These are phyloP conservation scores for Bacterosira constricta DNA, from an alignment of 108 stramenopile genomes.

Conservation along the genomic window DNA sequence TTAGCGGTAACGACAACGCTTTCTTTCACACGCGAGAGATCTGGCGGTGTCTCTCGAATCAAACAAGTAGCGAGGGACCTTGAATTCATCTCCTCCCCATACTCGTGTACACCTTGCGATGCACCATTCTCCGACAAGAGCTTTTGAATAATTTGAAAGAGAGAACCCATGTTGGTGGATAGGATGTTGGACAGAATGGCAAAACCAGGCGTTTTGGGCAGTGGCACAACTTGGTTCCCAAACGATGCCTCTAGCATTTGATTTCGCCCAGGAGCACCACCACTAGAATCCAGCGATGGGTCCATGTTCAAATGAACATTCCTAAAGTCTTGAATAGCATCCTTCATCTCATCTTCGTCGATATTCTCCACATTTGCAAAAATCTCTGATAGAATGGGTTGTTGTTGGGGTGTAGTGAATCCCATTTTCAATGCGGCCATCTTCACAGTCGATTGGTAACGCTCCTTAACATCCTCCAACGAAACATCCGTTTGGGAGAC, in stretches of 20 bases:
- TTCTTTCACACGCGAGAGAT: slow-evolving; percentile 43
- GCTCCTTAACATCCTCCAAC: slow-evolving; percentile 18
- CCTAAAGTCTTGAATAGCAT: slow-evolving; percentile 37
- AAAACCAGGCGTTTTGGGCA: slow-evolving; percentile 60
- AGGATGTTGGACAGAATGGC: slow-evolving; percentile 48
- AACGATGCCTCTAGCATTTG: slow-evolving; percentile 42
- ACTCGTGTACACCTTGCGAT: slow-evolving; percentile 42
- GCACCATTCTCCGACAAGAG: slow-evolving; percentile 51
- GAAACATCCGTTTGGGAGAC: slow-evolving; percentile 7
- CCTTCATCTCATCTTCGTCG: slow-evolving; percentile 30
- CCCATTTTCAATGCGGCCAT: slow-evolving; percentile 31
- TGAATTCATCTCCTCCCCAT: slow-evolving; percentile 40
- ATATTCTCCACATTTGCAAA: slow-evolving; percentile 21
- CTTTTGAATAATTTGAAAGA: slow-evolving; percentile 54
- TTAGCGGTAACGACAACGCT: slow-evolving; percentile 3
- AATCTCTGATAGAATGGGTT: slow-evolving; percentile 25
- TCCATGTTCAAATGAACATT: slow-evolving; percentile 29
- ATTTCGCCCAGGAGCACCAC: background rate
- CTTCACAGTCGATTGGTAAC: slow-evolving; percentile 16
- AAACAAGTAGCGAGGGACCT: slow-evolving; percentile 60
- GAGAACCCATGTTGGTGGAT: slow-evolving; percentile 48
- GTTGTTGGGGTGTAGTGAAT: too few relatives aligned
- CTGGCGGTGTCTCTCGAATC: slow-evolving; percentile 70
- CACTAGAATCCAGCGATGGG: slow-evolving; percentile 9
- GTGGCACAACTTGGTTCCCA: slow-evolving; percentile 42